These are phyloP conservation scores for Sarocladiaceae sp. DNA, from an alignment of 2,329 filamentous ascomycete genomes.

Conservation along the genomic window DNA sequence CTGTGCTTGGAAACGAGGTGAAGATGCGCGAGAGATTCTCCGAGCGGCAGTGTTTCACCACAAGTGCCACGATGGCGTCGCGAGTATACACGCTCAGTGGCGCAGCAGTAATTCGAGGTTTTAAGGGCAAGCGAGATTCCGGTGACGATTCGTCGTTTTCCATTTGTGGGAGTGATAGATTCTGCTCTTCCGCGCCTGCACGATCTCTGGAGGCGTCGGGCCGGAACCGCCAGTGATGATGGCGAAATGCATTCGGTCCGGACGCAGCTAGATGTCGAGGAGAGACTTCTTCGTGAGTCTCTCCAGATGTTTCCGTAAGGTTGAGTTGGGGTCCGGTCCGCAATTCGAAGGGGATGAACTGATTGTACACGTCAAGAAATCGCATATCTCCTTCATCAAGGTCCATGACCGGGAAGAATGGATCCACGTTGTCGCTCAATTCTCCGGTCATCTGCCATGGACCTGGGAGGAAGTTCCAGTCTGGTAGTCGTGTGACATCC, in stretches of 20 bases:
- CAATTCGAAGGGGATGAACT: slow-evolving; percentile 24
- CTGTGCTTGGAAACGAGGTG: slow-evolving; percentile 33
- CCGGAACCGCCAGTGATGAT: slow-evolving; percentile 25
- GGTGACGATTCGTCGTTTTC: slow-evolving; percentile 17
- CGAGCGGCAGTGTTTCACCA: slow-evolving; percentile 22
- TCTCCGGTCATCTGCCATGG: background rate
- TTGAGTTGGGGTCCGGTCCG: background rate
- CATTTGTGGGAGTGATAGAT: slow-evolving; percentile 22
- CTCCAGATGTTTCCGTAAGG: slow-evolving; percentile 10
- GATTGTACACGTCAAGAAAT: slow-evolving; percentile 28
- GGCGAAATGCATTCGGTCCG: slow-evolving; percentile 20
- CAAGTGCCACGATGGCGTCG: slow-evolving; percentile 24
- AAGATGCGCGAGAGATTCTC: slow-evolving; percentile 23
- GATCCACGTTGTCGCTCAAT: background rate
- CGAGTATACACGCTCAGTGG: slow-evolving; percentile 17
- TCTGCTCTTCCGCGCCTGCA: slow-evolving; percentile 25
- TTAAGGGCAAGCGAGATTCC: slow-evolving; percentile 18
- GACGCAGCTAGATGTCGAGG: slow-evolving; percentile 15
- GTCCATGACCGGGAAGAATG: slow-evolving; percentile 15
- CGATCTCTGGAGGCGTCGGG: slow-evolving; percentile 24
- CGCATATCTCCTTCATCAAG: slow-evolving; percentile 26
- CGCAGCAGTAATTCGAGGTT: slow-evolving; percentile 17
- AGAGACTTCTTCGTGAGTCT: slow-evolving; percentile 10
- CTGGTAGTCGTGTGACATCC: slow-evolving; percentile 13
- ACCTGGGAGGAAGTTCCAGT: slow-evolving; percentile 17